These are phyloP conservation scores for Gnetum montanum DNA, from an alignment of 75 land plant genomes.

Conservation along the genomic window DNA sequence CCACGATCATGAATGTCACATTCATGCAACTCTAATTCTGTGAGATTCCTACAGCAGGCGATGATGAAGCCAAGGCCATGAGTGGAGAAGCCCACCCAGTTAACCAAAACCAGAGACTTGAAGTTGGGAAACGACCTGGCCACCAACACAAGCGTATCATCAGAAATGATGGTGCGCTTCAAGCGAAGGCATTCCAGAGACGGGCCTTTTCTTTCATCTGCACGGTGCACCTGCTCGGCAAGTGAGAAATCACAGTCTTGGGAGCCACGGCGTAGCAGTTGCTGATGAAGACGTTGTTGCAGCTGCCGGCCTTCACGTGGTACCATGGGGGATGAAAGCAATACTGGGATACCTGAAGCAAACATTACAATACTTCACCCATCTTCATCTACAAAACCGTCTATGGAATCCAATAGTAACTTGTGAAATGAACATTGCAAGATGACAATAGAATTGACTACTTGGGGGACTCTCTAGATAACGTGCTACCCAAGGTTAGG, in stretches of 20 bases:
- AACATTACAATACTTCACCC: too few relatives aligned
- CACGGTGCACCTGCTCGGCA: background rate
- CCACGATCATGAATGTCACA: slow-evolving; percentile 21
- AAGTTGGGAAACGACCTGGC: background rate
- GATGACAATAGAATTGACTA: too few relatives aligned
- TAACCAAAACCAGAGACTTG: background rate
- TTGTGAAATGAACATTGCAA: too few relatives aligned
- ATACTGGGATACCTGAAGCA: too few relatives aligned
- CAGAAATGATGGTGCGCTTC: background rate
- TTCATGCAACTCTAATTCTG: slow-evolving; percentile 46
- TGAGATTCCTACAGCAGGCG: slow-evolving; percentile 29
- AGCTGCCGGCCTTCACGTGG: too few relatives aligned
- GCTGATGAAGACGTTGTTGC: background rate
- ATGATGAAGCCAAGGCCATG: too few relatives aligned
- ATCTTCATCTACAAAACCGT: too few relatives aligned
- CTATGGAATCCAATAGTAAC: too few relatives aligned
- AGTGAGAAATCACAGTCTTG: background rate
- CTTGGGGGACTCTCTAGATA: too few relatives aligned
- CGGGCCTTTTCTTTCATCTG: background rate
- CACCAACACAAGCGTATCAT: background rate
- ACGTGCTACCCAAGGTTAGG: too few relatives aligned
- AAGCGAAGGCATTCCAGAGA: background rate
- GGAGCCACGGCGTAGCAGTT: background rate
- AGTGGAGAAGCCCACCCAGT: background rate
- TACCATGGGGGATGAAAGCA: too few relatives aligned